Percentiles rank a stretch among this genome's conserved stretches.
These are phyloP conservation scores for Ampelocalamus luodianensis DNA, from an alignment of 176 grass and related monocot genomes.

Conservation along the genomic window DNA sequence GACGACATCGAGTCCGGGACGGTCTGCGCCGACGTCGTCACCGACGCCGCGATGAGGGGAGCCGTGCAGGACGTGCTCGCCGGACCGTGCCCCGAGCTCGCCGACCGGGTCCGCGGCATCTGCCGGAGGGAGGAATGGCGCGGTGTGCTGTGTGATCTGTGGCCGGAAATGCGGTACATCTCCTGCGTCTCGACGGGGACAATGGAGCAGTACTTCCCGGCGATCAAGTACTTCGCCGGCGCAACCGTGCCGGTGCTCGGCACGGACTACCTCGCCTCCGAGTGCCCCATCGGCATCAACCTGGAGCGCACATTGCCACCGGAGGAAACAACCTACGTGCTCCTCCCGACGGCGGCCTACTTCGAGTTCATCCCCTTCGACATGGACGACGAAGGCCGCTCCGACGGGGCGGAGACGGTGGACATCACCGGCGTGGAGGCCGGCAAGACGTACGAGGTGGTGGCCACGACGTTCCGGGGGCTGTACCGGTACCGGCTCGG, in stretches of 20 bases:
- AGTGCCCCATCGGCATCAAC: constrained; percentile 47
- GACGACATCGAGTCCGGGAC: constrained; percentile 41
- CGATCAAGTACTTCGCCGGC: constrained; percentile 40
- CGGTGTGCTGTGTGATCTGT: constrained; percentile 32
- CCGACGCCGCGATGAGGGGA: constrained; percentile 24
- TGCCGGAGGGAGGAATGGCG: constrained; percentile 30
- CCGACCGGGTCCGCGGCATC: constrained; percentile 11
- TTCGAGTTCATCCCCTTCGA: constrained; percentile 52
- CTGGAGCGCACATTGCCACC: constrained; percentile 30
- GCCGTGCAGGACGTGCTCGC: constrained; percentile 35
- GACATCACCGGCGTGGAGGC: constrained; percentile 43
- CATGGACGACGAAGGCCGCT: not conserved
- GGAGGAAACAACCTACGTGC: constrained; percentile 34
- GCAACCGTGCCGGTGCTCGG: constrained; percentile 31
- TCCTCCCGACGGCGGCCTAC: constrained; percentile 42
- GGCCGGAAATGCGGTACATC: constrained; percentile 45
- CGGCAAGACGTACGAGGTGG: constrained; percentile 44
- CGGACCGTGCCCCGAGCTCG: constrained; percentile 31
- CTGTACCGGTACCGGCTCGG: constrained; percentile 40
- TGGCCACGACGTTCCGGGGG: constrained; percentile 43
- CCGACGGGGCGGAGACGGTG: not conserved
- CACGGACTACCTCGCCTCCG: constrained; percentile 38
- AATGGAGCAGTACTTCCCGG: constrained; percentile 50
- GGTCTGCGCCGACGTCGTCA: constrained; percentile 17
- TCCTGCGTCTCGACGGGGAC: constrained; percentile 42